These are phyloP conservation scores for Tolypocladium album DNA, from an alignment of 2,329 filamentous ascomycete species.

Conservation along the genomic window DNA sequence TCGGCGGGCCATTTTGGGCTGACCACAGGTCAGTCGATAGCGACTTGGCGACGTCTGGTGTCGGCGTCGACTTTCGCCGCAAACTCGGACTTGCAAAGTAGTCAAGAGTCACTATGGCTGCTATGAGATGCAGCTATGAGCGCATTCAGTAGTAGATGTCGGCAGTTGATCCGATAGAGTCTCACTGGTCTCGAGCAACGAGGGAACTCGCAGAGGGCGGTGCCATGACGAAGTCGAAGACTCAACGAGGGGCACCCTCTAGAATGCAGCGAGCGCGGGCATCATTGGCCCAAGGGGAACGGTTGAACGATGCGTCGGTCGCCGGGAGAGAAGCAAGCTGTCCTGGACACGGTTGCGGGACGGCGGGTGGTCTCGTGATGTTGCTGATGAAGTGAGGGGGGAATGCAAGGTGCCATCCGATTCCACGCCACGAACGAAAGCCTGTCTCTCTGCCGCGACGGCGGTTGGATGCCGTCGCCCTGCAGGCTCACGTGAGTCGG, in stretches of 20 bases:
- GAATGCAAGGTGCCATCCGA: background rate
- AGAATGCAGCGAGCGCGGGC: constrained; percentile 34
- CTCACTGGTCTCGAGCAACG: constrained; percentile 6
- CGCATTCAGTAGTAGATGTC: background rate
- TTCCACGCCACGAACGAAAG: background rate
- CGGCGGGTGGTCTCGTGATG: background rate
- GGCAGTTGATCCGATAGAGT: too few relatives aligned
- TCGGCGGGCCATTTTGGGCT: constrained; percentile 11
- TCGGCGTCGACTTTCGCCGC: background rate
- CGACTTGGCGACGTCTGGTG: background rate
- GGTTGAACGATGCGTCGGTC: background rate
- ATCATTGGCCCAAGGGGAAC: constrained; percentile 8
- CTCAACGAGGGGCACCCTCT: constrained; percentile 39
- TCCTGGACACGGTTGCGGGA: background rate
- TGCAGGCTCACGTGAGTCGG: background rate
- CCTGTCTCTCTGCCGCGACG: background rate
- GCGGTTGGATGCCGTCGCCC: background rate
- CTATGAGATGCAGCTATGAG: background rate
- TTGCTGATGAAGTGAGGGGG: background rate
- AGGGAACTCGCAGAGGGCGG: constrained; percentile 39
- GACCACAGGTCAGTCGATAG: background rate
- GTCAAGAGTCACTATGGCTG: background rate
- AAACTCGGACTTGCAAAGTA: background rate
- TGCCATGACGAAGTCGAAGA: constrained; percentile 39
- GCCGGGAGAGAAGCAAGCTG: background rate